Percentiles rank a stretch among this genome's conserved stretches.
phyloP scores from a whole-genome alignment of 1,284 basidiomycete genomes.

The Amylostereum areolatum region DNA sequence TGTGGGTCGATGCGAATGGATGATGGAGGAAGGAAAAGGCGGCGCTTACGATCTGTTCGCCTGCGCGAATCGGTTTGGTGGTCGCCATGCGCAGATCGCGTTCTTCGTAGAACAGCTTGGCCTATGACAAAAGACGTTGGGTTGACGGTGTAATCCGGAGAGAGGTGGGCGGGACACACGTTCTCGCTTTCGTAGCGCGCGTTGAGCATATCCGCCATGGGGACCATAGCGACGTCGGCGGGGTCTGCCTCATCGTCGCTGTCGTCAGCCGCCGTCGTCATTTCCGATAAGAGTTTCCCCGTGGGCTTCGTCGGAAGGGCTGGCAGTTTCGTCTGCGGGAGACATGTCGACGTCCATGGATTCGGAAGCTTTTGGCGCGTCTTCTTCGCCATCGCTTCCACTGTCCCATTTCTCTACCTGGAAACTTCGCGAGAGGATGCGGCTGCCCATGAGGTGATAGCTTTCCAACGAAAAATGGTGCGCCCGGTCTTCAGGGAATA shows the following conservation, averaged over 20 bases:
- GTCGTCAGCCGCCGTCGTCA: conserved; percentile 35
- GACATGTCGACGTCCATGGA: conserved; percentile 49
- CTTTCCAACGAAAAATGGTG: conserved; percentile 65
- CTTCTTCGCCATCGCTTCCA: conserved; percentile 21
- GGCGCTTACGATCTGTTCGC: conserved; percentile 81
- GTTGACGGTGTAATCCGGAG: not conserved
- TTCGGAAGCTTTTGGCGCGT: conserved; percentile 26
- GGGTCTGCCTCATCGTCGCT: conserved; percentile 62
- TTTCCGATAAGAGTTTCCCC: not conserved
- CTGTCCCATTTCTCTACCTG: conserved; percentile 58
- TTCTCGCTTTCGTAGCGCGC: conserved; percentile 85
- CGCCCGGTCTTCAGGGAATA: conserved; percentile 52
- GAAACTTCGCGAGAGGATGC: conserved; percentile 91
- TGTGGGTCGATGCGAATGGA: not conserved
- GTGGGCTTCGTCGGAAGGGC: not conserved
- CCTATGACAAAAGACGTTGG: conserved; percentile 36
- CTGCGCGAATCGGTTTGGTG: conserved; percentile 68
- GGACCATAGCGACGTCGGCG: conserved; percentile 87
- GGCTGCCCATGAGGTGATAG: conserved; percentile 90
- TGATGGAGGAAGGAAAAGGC: not conserved
- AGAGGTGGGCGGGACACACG: conserved; percentile 35
- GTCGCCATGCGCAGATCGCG: conserved; percentile 74
- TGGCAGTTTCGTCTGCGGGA: not conserved
- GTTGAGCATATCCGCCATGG: conserved; percentile 94
- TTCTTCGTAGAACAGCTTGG: conserved; percentile 80